A percentile compares a stretch with the other conserved stretches of the same genome.
Evolutionary conservation across 1,284 basidiomycete species (phyloP).

Genomic region (Golubevia pallescens): DNA sequence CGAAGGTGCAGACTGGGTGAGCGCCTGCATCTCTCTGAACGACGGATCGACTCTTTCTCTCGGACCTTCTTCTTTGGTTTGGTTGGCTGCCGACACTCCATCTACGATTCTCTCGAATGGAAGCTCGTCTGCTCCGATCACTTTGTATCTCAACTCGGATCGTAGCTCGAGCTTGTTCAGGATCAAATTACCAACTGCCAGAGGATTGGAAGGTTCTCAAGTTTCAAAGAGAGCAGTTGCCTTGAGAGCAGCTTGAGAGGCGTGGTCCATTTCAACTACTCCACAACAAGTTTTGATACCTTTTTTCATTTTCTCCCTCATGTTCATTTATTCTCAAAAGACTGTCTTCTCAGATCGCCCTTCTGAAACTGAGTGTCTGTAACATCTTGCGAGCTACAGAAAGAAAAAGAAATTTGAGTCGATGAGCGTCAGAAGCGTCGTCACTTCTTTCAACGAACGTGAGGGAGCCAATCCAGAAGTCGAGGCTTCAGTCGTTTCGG

Average conservation of each 20-base stretch:
- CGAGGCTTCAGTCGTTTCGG: conserved; percentile 1
- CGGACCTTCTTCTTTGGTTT: conserved; percentile 31
- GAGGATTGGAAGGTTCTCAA: conserved; percentile 17
- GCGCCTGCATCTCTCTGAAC: conserved; percentile 31
- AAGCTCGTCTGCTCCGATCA: conserved; percentile 18
- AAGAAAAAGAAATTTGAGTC: no score
- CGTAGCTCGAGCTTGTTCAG: conserved; percentile 38
- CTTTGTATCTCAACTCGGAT: conserved; percentile 53
- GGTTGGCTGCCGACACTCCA: conserved; percentile 15
- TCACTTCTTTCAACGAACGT: no score
- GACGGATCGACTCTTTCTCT: conserved; percentile 43
- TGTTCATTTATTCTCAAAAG: no score
- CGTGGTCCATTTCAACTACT: no score
- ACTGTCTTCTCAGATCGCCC: no score
- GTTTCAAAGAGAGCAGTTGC: conserved; percentile 55
- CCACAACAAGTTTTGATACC: no score
- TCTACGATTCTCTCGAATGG: not conserved
- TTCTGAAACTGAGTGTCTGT: no score
- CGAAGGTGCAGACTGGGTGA: conserved; percentile 46
- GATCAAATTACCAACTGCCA: conserved; percentile 25
- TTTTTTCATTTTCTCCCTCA: no score
- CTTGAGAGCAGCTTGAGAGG: conserved; percentile 34
- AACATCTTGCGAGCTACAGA: no score
- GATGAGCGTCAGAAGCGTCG: no score
- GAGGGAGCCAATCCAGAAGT: conserved; percentile 10